Evolutionary conservation across 148 eudicot species (phyloP).

Genomic region (Rhododendron ovatum): DNA sequence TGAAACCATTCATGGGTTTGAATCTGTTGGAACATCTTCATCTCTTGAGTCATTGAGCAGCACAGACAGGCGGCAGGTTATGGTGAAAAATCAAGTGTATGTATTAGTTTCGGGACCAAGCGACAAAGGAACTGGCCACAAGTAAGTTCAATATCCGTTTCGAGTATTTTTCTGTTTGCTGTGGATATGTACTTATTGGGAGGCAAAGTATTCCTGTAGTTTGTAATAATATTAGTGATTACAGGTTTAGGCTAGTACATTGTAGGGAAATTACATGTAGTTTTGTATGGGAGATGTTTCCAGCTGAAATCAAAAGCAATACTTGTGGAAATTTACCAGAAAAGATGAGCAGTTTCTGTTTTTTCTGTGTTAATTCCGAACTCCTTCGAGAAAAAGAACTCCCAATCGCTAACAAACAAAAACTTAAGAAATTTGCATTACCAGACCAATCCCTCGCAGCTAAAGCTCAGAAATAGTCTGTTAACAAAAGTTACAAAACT

Average conservation of each 20-base stretch:
- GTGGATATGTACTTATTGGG: background rate
- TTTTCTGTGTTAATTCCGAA: background rate
- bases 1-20: background rate
- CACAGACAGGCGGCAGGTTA: background rate
- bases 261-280: background rate
- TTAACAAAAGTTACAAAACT: background rate
- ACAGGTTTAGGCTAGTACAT: background rate
- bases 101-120: constrained; percentile 19
- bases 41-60: background rate
- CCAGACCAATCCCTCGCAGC: too few species aligned
- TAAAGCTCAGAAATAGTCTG: too few species aligned
- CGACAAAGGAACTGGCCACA: constrained; percentile 24
- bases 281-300: background rate
- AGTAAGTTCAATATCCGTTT: constrained; percentile 5
- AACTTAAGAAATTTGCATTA: too few species aligned
- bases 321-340: background rate
- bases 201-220: background rate
- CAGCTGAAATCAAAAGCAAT: background rate
- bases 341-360: background rate
- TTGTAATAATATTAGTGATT: background rate
- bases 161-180: background rate
- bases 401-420: too few species aligned
- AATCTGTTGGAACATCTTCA: background rate
- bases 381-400: too few species aligned
- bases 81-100: background rate